Evolutionary conservation across 1,284 basidiomycete species (phyloP), one percentile per base, ranked within the genome.

Genomic region (Albatrellus sp.): DNA sequence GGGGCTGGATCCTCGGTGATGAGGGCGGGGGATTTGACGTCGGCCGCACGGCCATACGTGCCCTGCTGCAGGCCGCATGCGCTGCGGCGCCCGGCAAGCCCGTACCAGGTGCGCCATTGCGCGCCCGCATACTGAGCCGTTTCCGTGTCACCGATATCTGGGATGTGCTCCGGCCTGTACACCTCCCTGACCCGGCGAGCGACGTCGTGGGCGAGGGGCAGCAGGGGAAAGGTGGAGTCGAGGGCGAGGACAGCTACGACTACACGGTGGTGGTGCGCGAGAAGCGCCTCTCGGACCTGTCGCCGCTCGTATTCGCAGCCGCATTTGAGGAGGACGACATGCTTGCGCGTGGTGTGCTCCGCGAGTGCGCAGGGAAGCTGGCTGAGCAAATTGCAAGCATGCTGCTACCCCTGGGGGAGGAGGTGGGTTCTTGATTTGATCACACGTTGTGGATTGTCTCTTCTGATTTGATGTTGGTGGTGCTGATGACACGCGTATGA

Each of bases 1-100:
- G 81, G 81, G 85, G 85, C 1, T 87, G 83, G 82, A 77, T 88
- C 28, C 65, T 88, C 5, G 84, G 85, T 7, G 84, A 89, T 56
- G 84, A 87, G 57, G 85, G 85, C 6, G 77, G 82, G 19, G 83
- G 84, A 6, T 87, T 73, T 54, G 72, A 80, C 53, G 76, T 86
- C 47, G 84, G 85, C 3, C 69, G 81, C 31, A 81, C 85, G 56
- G 70, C 84, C 0, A 55, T 87, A 11, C 73, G 82, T 5, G 69
- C 79, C 50, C 69, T 87, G 41, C 64, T 88, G 40, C 55, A 63
- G 12, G 72, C 75, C 44, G 65, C 71, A 28, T 81, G 84, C 53
- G 57, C 60, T 17, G 65, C 70, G 10, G 70, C 72, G 2, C 63
- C 61, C 52, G 20, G 51, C 52, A 11, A 57, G 51, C 36, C 68